Conservation (phyloP, 768 basidiomycete species). For the Agrocybe pediades region DNA sequence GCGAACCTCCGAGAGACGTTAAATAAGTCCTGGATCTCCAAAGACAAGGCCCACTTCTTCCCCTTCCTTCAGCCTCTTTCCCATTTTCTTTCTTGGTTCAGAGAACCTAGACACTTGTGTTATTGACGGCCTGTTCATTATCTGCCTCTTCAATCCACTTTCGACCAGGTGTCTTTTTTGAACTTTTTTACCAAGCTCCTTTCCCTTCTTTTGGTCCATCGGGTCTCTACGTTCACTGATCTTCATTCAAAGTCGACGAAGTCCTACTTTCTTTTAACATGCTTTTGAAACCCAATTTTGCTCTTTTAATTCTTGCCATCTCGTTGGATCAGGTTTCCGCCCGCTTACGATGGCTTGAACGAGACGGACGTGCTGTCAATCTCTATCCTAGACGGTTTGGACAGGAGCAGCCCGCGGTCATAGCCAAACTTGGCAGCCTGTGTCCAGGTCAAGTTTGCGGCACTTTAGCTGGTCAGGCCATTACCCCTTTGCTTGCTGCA, state of each 20-base stretch:
- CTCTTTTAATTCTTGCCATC: conserved; percentile 28
- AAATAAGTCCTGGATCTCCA: conserved; percentile 9
- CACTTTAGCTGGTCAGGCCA: conserved; percentile 46
- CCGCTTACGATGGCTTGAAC: conserved; percentile 50
- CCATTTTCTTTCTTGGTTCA: conserved; percentile 23
- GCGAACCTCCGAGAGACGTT: conserved; percentile 8
- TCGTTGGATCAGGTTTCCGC: conserved; percentile 31
- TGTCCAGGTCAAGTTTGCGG: conserved; percentile 54
- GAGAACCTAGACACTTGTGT: conserved; percentile 37
- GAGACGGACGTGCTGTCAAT: conserved; percentile 43
- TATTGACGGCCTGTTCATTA: conserved; percentile 44
- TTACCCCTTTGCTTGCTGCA: conserved; percentile 53
- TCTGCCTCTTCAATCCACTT: conserved; percentile 29
- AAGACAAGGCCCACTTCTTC: conserved; percentile 1
- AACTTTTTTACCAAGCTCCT: conserved; percentile 9
- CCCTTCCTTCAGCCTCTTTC: conserved; percentile 11
- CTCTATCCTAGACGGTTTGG: conserved; percentile 56
- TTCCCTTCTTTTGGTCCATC: conserved; percentile 13
- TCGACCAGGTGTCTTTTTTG: conserved; percentile 48
- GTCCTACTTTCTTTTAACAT: conserved; percentile 23
- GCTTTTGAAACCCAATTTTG: conserved; percentile 29
- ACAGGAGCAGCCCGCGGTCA: conserved; percentile 49
- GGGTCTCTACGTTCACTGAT: conserved; percentile 12
- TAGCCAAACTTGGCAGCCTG: conserved; percentile 44
- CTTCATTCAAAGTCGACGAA: conserved; percentile 4